A percentile compares a stretch with the other conserved stretches of the same genome.
Conservation (phyloP, 176 grass and related monocot genomes). For the Thinopyrum elongatum region DNA sequence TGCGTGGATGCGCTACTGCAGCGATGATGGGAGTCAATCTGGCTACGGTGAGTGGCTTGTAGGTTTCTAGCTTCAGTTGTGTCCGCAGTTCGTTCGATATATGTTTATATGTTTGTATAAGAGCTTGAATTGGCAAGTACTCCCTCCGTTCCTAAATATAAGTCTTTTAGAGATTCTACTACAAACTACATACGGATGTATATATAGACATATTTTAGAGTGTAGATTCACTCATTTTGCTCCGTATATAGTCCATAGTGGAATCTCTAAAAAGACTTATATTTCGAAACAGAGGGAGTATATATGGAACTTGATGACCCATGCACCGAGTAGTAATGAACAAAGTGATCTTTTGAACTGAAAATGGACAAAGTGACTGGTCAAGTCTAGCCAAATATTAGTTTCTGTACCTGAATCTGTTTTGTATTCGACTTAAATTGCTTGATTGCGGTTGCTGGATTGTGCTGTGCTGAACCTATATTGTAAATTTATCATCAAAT, state of each 20-base stretch:
- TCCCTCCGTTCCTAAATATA: too few species aligned
- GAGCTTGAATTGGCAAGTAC: not conserved
- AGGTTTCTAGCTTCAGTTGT: not conserved
- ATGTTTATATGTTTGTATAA: too few species aligned
- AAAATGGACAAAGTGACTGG: not conserved
- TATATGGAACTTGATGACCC: not conserved
- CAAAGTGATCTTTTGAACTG: not conserved
- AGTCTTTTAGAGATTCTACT: too few species aligned
- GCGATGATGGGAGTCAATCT: conserved; percentile 11
- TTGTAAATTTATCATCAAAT: not conserved
- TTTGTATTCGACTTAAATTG: not conserved
- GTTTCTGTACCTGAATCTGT: not conserved
- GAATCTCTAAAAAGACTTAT: too few species aligned
- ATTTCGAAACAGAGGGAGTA: too few species aligned
- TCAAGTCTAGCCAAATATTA: not conserved
- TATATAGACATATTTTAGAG: too few species aligned
- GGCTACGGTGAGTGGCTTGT: conserved; percentile 48
- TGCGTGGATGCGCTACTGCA: conserved; percentile 49
- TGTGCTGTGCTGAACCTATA: not conserved
- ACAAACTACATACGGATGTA: too few species aligned
- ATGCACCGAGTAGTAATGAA: not conserved
- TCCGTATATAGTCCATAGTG: too few species aligned
- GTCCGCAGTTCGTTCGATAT: not conserved
- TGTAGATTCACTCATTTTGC: too few species aligned
- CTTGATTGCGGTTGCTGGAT: not conserved